These are phyloP conservation scores for Starmerella apis DNA, from an alignment of 805 yeast genomes.

Conservation along the genomic window DNA sequence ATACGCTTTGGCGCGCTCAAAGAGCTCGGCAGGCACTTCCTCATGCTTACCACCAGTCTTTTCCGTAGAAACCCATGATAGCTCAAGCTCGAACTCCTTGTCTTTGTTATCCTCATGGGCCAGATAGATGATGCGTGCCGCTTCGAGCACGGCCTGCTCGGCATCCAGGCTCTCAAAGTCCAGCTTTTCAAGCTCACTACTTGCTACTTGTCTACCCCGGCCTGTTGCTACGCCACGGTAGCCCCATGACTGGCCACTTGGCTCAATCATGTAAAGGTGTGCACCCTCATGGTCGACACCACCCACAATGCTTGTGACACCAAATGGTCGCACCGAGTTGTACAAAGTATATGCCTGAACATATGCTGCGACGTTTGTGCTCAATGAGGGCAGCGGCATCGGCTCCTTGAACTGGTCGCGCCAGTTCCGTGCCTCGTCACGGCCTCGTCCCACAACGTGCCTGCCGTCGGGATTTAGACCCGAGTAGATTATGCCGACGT, in stretches of 20 bases:
- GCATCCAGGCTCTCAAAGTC: constrained; percentile 59
- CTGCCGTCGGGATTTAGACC: constrained; percentile 96
- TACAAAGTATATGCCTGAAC: constrained; percentile 93
- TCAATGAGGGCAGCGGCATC: constrained; percentile 68
- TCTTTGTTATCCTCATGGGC: constrained; percentile 98
- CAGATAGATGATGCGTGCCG: constrained; percentile 81
- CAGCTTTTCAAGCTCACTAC: constrained; percentile 87
- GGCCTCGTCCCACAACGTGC: constrained; percentile 79
- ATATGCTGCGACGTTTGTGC: constrained; percentile 78
- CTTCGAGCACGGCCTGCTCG: constrained; percentile 79
- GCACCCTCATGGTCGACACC: constrained; percentile 87
- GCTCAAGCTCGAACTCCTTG: constrained; percentile 89
- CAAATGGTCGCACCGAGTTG: constrained; percentile 96
- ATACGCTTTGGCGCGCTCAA: constrained; percentile 69
- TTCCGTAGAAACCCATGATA: constrained; percentile 72
- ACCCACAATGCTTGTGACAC: constrained; percentile 83
- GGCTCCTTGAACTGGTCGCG: constrained; percentile 65
- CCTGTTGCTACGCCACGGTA: constrained; percentile 96
- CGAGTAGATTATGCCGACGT: constrained; percentile 87
- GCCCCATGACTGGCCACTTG: constrained; percentile 97
- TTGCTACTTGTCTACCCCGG: constrained; percentile 96
- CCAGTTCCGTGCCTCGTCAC: constrained; percentile 80
- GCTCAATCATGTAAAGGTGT: constrained; percentile 93
- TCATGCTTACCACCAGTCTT: constrained; percentile 66
- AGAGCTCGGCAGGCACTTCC: constrained; percentile 65